Evolutionary conservation across 1,284 basidiomycete genomes (phyloP), one percentile per base, ranked within the genome.

Genomic region (Trametes sp.): DNA sequence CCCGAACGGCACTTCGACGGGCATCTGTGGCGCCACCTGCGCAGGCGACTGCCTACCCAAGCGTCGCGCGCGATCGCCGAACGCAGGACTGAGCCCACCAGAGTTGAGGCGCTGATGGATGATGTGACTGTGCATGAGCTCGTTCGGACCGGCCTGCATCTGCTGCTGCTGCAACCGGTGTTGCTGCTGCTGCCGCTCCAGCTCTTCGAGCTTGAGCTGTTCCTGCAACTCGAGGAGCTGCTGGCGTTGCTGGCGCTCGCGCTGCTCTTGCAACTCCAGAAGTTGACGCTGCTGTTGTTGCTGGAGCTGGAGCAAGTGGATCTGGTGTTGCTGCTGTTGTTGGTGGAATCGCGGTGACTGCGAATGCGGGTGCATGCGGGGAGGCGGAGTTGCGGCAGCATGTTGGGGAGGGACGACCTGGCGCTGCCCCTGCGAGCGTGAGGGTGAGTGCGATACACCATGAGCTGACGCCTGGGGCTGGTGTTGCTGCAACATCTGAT

Each of bases 271-370:
- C 10, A 89, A 73, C 66, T 89, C 87, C 66, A 89, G 84, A 61
- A 86, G 78, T 56, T 84, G 82, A 51, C 85, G 73, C 60, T 87
- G 87, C 61, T 90, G 87, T 66, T 87, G 84, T 52, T 83, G 79
- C 54, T 83, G 81, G 50, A 73, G 55, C 51, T 76, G 72, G 10
- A 74, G 67, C 14, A 74, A 65, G 33, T 82, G 79, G 59, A 83
- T 84, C 70, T 89, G 86, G 65, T 90, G 85, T 63, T 87, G 85
- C 61, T 85, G 83, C 61, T 78, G 75, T 53, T 78, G 77, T 50
- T 78, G 76, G 71, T 84, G 83, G 74, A 91, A 90, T 31, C 89
- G 85, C 23, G 89, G 89, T 1, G 88, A 91, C 69, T 90, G 88
- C 3, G 87, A 85, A 28, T 84, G 83, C 10, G 88, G 86, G 54